Evolutionary conservation across 2,329 filamentous ascomycete species (phyloP).

Genomic region (Ceratocystis smalleyi): DNA sequence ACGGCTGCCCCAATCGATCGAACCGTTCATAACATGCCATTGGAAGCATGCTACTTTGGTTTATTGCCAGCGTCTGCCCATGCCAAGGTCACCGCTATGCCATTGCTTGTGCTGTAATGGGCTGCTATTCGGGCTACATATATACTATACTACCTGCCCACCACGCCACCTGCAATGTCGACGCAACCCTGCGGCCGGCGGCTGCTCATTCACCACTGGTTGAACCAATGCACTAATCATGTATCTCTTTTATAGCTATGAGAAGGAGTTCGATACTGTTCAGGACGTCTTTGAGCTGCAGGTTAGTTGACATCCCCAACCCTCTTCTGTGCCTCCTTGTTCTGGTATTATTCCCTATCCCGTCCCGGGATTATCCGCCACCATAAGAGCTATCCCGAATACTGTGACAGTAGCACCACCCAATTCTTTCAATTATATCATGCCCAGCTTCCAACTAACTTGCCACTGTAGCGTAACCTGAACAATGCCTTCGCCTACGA

Average conservation of each 20-base stretch:
- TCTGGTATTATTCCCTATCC: neutral
- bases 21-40: neutral
- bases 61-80: neutral
- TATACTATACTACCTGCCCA: neutral
- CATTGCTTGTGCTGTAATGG: neutral
- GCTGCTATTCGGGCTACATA: neutral
- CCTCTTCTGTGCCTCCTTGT: neutral
- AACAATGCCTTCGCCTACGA: slow-evolving; percentile 99
- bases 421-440: no score
- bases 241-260: slow-evolving; percentile 50
- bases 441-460: no score
- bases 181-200: neutral
- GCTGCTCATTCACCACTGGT: no score
- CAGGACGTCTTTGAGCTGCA: slow-evolving; percentile 99
- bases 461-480: slow-evolving; percentile 53
- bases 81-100: neutral
- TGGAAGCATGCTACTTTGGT: neutral
- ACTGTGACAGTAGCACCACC: slow-evolving; percentile 10
- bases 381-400: neutral
- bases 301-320: slow-evolving; percentile 40
- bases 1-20: neutral
- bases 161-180: neutral
- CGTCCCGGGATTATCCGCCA: slow-evolving; percentile 15
- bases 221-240: slow-evolving; percentile 7
- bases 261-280: slow-evolving; percentile 92